Conservation (phyloP, 169 alveolate species). For the Eimeria brunetti region DNA sequence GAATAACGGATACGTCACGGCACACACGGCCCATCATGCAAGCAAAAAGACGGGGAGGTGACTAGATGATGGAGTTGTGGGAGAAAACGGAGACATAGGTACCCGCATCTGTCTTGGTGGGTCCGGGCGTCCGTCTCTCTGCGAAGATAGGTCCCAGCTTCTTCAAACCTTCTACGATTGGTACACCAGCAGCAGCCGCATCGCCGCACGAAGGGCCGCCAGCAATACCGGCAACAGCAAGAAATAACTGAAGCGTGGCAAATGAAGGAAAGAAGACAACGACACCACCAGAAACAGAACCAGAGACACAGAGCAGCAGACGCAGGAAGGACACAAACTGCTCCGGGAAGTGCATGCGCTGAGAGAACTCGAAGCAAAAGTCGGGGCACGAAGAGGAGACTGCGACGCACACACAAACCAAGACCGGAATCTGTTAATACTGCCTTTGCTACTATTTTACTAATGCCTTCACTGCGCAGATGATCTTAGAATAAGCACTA, state of each 20-base stretch:
- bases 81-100: background rate
- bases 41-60: no score
- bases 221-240: constrained; percentile 38
- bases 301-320: constrained; percentile 27
- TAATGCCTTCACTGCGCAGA: background rate
- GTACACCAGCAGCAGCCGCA: constrained; percentile 10
- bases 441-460: background rate
- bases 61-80: background rate
- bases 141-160: constrained; percentile 26
- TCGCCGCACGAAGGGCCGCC: constrained; percentile 5
- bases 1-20: background rate
- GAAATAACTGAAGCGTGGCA: constrained; percentile 33
- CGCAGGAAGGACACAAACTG: constrained; percentile 29
- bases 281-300: constrained; percentile 22
- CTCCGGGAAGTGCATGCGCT: constrained; percentile 44
- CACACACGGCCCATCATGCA: background rate
- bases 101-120: constrained; percentile 29
- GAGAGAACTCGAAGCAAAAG: constrained; percentile 41
- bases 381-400: constrained; percentile 4
- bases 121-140: constrained; percentile 34
- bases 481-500: no score
- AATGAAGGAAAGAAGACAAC: constrained; percentile 51
- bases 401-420: constrained; percentile 20
- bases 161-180: background rate
- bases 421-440: background rate